A percentile compares a stretch with the other conserved stretches of the same genome.
Conservation (phyloP, 192 early-diverging fungal genomes). For the Phlyctochytrium arcticum region DNA sequence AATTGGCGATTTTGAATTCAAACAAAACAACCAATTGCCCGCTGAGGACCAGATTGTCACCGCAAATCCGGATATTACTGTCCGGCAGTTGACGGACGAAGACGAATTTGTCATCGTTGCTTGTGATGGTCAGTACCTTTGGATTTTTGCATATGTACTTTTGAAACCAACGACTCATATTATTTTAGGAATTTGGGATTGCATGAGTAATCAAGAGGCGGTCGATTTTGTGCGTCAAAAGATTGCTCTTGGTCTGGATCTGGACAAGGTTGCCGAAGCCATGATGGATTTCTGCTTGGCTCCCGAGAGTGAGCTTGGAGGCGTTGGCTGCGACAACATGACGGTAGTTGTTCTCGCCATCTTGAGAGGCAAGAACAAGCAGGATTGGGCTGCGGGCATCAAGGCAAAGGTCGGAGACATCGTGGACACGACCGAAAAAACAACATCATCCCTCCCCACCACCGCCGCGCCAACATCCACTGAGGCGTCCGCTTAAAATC, state of each 20-base stretch:
- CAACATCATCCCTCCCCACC: no score
- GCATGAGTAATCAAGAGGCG: constrained; percentile 84
- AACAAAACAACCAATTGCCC: constrained; percentile 73
- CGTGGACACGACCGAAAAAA: no score
- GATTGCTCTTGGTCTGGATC: constrained; percentile 56
- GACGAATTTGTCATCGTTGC: constrained; percentile 95
- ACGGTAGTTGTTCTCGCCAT: constrained; percentile 89
- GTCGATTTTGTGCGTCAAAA: constrained; percentile 77
- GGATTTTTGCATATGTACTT: not conserved
- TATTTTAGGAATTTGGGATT: constrained; percentile 93
- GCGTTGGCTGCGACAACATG: constrained; percentile 99
- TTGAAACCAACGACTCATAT: not conserved
- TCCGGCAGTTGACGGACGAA: constrained; percentile 51
- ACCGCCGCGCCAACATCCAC: no score
- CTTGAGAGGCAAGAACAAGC: constrained; percentile 69
- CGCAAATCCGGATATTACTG: constrained; percentile 78
- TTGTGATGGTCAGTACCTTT: constrained; percentile 74
- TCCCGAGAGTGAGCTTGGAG: constrained; percentile 77
- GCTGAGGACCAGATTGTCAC: constrained; percentile 93
- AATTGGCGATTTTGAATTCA: constrained; percentile 99
- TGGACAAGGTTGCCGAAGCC: constrained; percentile 74
- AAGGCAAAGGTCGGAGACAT: constrained; percentile 7
- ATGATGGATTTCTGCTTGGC: constrained; percentile 94
- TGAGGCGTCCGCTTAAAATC: no score
- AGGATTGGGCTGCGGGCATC: constrained; percentile 62